Evolutionary conservation across 1,284 basidiomycete species (phyloP).

Genomic region (Phellinidium pouzarii): DNA sequence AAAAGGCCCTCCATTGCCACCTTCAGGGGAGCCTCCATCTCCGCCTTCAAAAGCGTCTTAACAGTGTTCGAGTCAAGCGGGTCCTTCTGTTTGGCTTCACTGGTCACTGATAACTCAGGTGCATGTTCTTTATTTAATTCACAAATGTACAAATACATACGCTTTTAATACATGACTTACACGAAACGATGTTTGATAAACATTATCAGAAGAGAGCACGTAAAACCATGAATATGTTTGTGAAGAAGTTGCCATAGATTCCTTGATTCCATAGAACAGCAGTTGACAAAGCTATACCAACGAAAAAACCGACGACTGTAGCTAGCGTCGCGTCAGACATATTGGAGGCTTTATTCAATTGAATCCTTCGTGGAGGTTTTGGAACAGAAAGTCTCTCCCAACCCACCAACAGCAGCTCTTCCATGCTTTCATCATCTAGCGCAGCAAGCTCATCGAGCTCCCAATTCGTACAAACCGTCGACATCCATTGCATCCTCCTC

Average conservation of each 20-base stretch:
- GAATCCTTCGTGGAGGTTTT: neutral
- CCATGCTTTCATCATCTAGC: slow-evolving; percentile 58
- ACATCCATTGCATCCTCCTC: slow-evolving; percentile 94
- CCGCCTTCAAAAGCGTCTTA: neutral
- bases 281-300: slow-evolving; percentile 3
- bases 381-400: slow-evolving; percentile 54
- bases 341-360: neutral
- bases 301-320: slow-evolving; percentile 8
- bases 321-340: neutral
- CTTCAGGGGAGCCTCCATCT: neutral
- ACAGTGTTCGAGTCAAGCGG: neutral
- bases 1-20: neutral
- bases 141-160: too few species aligned
- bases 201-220: neutral
- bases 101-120: too few species aligned
- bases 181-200: too few species aligned
- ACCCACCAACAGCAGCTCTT: slow-evolving; percentile 55
- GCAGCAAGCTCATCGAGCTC: slow-evolving; percentile 66
- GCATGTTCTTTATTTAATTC: too few species aligned
- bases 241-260: neutral
- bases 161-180: too few species aligned
- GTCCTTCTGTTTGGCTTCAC: too few species aligned
- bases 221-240: neutral
- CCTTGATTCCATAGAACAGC: neutral
- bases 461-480: slow-evolving; percentile 83